Evolutionary conservation across 2,329 filamentous ascomycete genomes (phyloP).

Genomic region (Didymella sp.): DNA sequence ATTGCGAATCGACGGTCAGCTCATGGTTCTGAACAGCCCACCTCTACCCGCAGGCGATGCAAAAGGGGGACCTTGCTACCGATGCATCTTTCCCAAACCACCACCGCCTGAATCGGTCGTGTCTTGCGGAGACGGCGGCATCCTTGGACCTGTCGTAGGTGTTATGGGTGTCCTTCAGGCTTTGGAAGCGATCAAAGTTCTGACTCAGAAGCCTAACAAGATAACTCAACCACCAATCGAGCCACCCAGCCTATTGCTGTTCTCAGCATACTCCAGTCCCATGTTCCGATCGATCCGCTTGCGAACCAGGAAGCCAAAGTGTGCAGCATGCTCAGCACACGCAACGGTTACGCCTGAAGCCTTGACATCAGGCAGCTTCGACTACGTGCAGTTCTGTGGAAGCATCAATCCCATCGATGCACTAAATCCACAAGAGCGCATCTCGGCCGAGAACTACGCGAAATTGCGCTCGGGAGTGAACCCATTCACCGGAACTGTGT

Average conservation of each 20-base stretch:
- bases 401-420: conserved; percentile 61
- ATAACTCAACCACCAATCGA: conserved; percentile 21
- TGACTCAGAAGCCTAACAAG: conserved; percentile 56
- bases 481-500: conserved; percentile 42
- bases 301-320: conserved; percentile 71
- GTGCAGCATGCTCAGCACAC: conserved; percentile 75
- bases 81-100: conserved; percentile 88
- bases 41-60: conserved; percentile 65
- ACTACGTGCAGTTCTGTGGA: conserved; percentile 90
- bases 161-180: conserved; percentile 93
- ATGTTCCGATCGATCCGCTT: conserved; percentile 79
- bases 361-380: conserved; percentile 70
- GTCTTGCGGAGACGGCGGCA: conserved; percentile 90
- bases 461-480: conserved; percentile 42
- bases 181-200: conserved; percentile 84
- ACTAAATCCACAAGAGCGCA: conserved; percentile 69
- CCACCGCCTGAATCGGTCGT: conserved; percentile 83
- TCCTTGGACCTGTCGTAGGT: conserved; percentile 90
- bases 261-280: conserved; percentile 60
- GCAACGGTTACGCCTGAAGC: conserved; percentile 68
- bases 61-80: conserved; percentile 82
- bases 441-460: conserved; percentile 69
- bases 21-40: conserved; percentile 86
- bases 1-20: conserved; percentile 84
- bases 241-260: conserved; percentile 58